These are phyloP conservation scores for Quercus tomentella DNA, from an alignment of 331 rosid genomes.

Conservation along the genomic window DNA sequence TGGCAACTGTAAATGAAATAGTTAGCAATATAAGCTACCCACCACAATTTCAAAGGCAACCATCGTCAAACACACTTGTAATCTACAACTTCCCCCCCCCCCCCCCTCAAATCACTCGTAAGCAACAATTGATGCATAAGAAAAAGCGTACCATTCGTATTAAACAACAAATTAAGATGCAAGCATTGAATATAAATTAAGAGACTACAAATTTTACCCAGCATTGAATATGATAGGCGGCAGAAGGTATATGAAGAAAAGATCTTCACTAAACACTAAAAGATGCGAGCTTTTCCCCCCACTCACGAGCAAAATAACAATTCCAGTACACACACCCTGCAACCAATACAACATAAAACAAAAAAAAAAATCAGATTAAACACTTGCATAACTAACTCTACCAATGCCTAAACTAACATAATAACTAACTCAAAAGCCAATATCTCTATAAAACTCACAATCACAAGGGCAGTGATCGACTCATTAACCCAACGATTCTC, in stretches of 20 bases:
- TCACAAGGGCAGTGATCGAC: slow-evolving; percentile 87
- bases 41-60: not conserved
- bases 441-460: slow-evolving; percentile 48
- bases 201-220: slow-evolving; percentile 48
- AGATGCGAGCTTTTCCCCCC: slow-evolving; percentile 86
- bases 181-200: not conserved
- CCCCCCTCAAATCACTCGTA: not conserved
- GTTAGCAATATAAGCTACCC: not conserved
- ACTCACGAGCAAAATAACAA: slow-evolving; percentile 69
- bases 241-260: slow-evolving; percentile 89
- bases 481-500: slow-evolving; percentile 94
- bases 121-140: not conserved
- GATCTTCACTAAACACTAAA: slow-evolving; percentile 91
- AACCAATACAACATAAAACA: slow-evolving; percentile 22
- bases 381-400: not conserved
- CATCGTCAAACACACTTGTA: not conserved
- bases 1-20: not conserved
- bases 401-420: not conserved
- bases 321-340: slow-evolving; percentile 84
- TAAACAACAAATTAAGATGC: not conserved
- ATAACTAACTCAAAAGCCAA: not conserved
- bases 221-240: slow-evolving; percentile 98
- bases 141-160: not conserved
- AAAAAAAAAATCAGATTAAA: slow-evolving; percentile 3
- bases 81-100: not conserved